Evolutionary conservation across 345 rosid genomes (phyloP).

Genomic region (Sonneratia alba): DNA sequence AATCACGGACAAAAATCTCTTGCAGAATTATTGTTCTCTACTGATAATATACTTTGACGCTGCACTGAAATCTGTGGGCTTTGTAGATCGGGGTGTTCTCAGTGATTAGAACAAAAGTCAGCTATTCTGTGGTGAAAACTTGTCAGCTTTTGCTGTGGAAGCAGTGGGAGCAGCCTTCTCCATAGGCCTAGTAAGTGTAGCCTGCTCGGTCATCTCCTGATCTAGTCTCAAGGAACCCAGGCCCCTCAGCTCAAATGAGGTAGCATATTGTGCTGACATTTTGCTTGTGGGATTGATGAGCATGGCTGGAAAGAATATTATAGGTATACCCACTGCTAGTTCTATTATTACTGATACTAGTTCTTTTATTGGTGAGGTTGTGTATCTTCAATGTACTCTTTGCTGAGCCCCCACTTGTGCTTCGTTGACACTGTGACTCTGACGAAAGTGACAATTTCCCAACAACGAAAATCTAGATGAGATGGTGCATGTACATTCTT

Average conservation of each 20-base stretch:
- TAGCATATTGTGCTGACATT: not conserved
- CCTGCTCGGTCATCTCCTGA: slow-evolving; percentile 68
- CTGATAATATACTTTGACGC: not conserved
- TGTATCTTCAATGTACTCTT: slow-evolving; percentile 15
- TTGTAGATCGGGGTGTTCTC: not conserved
- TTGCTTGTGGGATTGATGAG: not conserved
- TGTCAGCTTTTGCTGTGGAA: slow-evolving; percentile 66
- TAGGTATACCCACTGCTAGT: not conserved
- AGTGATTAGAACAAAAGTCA: slow-evolving; percentile 50
- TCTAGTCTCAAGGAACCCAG: slow-evolving; percentile 47
- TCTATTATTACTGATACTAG: not conserved
- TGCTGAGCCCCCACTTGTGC: slow-evolving; percentile 8
- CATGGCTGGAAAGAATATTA: not conserved
- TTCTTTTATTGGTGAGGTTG: slow-evolving; percentile 3
- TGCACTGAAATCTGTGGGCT: not conserved
- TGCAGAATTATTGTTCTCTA: not conserved
- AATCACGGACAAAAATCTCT: not conserved
- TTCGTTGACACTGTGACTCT: not conserved
- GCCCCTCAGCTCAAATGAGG: slow-evolving; percentile 39
- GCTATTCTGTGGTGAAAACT: slow-evolving; percentile 75
- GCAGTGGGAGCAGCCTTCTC: slow-evolving; percentile 38
- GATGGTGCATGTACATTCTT: slow-evolving; percentile 5
- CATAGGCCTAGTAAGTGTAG: slow-evolving; percentile 52
- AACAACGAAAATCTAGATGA: not conserved
- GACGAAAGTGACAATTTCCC: slow-evolving; percentile 1